phyloP scores from a whole-genome alignment of 169 alveolate genomes.

The Eimeria maxima region DNA sequence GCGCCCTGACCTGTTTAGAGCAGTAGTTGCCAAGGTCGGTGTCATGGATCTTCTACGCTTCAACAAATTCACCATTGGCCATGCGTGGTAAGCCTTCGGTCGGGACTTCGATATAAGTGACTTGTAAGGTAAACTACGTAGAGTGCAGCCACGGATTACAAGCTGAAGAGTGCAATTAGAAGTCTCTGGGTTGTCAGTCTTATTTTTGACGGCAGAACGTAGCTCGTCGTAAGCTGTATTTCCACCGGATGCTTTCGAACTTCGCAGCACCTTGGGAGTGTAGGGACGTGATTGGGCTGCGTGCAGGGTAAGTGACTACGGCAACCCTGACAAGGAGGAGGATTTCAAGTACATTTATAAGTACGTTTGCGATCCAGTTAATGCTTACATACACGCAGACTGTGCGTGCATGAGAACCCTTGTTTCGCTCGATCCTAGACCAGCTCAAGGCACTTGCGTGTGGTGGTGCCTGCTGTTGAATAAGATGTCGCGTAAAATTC shows the following conservation, averaged over 20 bases:
- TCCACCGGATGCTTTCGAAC: background rate
- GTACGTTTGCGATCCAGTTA: background rate
- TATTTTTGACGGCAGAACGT: background rate
- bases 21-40: constrained; percentile 68
- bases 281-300: background rate
- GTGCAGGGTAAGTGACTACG: constrained; percentile 78
- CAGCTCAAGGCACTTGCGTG: background rate
- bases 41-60: constrained; percentile 79
- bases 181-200: background rate
- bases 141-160: background rate
- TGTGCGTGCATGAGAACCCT: background rate
- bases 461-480: background rate
- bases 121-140: background rate
- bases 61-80: constrained; percentile 80
- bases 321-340: constrained; percentile 65
- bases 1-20: constrained; percentile 78
- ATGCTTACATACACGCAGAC: background rate
- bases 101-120: background rate
- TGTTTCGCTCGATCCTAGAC: background rate
- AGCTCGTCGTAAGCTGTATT: background rate
- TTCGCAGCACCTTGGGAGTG: background rate
- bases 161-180: background rate
- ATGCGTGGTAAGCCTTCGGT: constrained; percentile 64
- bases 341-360: constrained; percentile 30
- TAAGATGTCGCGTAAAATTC: background rate